These are phyloP conservation scores for Voacanga thouarsii DNA, from an alignment of 257 asterid genomes.

Conservation along the genomic window DNA sequence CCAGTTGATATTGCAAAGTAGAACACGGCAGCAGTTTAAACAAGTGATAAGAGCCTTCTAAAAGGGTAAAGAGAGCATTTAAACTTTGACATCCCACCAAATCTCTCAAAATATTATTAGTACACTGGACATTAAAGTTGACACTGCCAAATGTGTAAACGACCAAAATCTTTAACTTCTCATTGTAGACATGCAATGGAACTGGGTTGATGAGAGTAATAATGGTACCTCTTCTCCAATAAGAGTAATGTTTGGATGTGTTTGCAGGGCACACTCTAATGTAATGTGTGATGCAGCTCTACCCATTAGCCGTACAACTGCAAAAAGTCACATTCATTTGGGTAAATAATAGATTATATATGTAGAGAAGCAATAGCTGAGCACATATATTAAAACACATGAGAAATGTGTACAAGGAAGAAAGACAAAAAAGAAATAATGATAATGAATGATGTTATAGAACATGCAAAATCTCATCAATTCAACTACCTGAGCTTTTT, in stretches of 20 bases:
- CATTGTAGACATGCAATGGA: neutral
- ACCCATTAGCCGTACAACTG: slow-evolving; percentile 99
- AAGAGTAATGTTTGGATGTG: slow-evolving; percentile 93
- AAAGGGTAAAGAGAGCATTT: neutral
- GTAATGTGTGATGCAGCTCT: slow-evolving; percentile 99
- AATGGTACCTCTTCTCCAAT: slow-evolving; percentile 91
- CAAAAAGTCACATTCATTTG: slow-evolving; percentile 4
- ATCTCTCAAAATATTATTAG: neutral
- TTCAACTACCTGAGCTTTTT: neutral
- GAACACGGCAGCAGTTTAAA: neutral
- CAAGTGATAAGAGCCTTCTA: neutral
- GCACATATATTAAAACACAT: neutral
- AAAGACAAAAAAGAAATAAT: neutral
- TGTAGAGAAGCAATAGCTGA: neutral
- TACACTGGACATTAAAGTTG: neutral
- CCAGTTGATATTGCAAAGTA: neutral
- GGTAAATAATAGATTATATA: neutral
- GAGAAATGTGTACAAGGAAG: neutral
- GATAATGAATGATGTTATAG: neutral
- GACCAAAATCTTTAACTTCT: neutral
- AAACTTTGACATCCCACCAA: neutral
- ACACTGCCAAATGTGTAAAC: neutral
- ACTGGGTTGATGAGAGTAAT: neutral
- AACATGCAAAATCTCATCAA: neutral
- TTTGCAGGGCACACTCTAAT: slow-evolving; percentile 94